Percentiles rank a stretch among this genome's conserved stretches.
Conservation (phyloP, 2,329 filamentous ascomycete genomes). For the Dactylellina cionopaga region DNA sequence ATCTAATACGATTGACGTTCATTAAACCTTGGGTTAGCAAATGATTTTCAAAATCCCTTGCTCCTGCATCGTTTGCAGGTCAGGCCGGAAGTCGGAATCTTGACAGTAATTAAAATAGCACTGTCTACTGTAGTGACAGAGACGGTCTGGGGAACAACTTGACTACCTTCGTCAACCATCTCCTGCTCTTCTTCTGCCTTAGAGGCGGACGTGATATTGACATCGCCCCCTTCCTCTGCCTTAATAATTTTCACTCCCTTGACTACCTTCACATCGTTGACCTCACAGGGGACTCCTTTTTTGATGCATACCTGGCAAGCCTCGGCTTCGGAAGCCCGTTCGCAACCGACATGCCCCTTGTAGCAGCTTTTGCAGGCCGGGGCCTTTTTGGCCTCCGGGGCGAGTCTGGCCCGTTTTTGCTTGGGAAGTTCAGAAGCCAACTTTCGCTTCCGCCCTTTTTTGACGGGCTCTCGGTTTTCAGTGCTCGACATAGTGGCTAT, state of each 20-base stretch:
- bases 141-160: not conserved
- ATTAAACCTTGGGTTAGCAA: no score
- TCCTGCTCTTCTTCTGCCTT: not conserved
- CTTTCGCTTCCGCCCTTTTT: conserved; percentile 30
- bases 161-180: not conserved
- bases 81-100: no score
- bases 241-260: conserved; percentile 20
- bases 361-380: conserved; percentile 46
- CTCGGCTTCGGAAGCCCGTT: conserved; percentile 2
- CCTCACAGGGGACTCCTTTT: conserved; percentile 1
- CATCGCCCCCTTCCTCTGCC: not conserved
- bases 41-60: no score
- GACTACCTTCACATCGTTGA: conserved; percentile 26
- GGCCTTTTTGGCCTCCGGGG: conserved; percentile 2
- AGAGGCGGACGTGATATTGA: not conserved
- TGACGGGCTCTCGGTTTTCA: not conserved
- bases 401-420: conserved; percentile 6
- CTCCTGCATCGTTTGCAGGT: no score
- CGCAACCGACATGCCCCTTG: conserved; percentile 39
- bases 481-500: conserved; percentile 1
- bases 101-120: no score
- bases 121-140: no score
- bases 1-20: no score
- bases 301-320: conserved; percentile 22
- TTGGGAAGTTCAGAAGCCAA: not conserved